A percentile compares a stretch with the other conserved stretches of the same genome.
Evolutionary conservation across 495 filamentous ascomycete species (phyloP).

Genomic region (Durotheca rogersii): DNA sequence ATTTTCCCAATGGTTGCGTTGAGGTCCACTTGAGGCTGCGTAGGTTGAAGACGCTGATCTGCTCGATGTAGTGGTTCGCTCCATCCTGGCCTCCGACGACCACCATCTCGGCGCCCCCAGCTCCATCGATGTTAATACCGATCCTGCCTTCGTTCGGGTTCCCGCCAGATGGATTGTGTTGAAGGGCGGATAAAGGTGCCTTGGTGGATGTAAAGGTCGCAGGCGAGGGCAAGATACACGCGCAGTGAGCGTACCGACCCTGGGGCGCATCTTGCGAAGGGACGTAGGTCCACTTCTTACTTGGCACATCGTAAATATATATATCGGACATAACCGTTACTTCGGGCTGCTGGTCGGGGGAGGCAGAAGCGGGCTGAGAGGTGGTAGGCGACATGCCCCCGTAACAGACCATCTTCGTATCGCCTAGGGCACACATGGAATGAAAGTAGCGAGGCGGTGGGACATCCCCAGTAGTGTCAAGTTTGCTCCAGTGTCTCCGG

Average conservation of each 20-base stretch:
- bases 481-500: slow-evolving; percentile 84
- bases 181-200: slow-evolving; percentile 80
- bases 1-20: slow-evolving; percentile 78
- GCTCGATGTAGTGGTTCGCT: slow-evolving; percentile 97
- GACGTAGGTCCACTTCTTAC: slow-evolving; percentile 82
- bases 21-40: slow-evolving; percentile 95
- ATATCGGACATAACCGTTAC: slow-evolving; percentile 98
- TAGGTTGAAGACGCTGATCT: slow-evolving; percentile 96
- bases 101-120: slow-evolving; percentile 94
- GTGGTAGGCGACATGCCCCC: slow-evolving; percentile 92
- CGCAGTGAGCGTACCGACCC: slow-evolving; percentile 95
- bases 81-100: slow-evolving; percentile 95
- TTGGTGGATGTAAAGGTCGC: slow-evolving; percentile 79
- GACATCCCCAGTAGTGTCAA: slow-evolving; percentile 80
- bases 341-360: slow-evolving; percentile 75
- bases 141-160: slow-evolving; percentile 82
- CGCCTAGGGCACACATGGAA: slow-evolving; percentile 87
- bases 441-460: slow-evolving; percentile 95
- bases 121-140: slow-evolving; percentile 83
- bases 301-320: slow-evolving; percentile 89
- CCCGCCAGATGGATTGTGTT: slow-evolving; percentile 78
- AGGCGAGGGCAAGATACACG: slow-evolving; percentile 85
- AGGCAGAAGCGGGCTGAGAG: slow-evolving; percentile 46
- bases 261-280: slow-evolving; percentile 79
- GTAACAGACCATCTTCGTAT: slow-evolving; percentile 95